Base-by-base conservation (phyloP, 2,329 filamentous ascomycete genomes). In the Emmonsiellopsis sp. region DNA sequence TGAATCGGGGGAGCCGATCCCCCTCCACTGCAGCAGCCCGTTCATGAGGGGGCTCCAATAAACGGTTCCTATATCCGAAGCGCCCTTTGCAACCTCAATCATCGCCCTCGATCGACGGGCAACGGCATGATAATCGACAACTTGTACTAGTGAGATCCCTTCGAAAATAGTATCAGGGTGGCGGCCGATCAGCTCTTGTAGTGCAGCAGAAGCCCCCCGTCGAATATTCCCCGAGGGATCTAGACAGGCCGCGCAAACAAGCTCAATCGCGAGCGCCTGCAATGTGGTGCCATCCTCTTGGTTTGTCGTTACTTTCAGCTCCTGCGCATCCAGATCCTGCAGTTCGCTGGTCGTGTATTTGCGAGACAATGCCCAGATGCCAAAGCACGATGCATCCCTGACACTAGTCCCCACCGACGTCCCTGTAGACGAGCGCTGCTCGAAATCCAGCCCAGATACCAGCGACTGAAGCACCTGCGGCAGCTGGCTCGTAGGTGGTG, bases 191-290 rank as follows among this genome's bases (percentile, higher is more conserved):
- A 98, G 77, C 66, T 98, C 93, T 65, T 98, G 93, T 39, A 98
- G 73, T 2, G 93, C 93, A 43, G 93, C 93, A 31, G 93, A 97
- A 33, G 92, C 86, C 3, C 92, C 93, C 59, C 93, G 82, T 51
- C 93, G 81, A 61, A 98, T 95, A 61, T 98, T 98, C 3, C 93
- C 93, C 9, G 88, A 85, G 1, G 92, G 85, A 64, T 98, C 93
- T 6, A 96, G 77, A 57, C 86, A 93, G 5, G 88, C 90, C 2
- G 88, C 83, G 10, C 87, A 82, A 0, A 95, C 81, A 11, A 98
- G 77, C 62, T 95, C 86, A 0, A 85, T 86, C 0, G 88, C 92
- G 8, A 98, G 74, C 8, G 86, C 76, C 63, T 95, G 90, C 50
- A 93, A 69, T 13, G 91, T 79, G 11, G 57, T 68, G 36, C 65